Evolutionary conservation across 495 filamentous ascomycete species (phyloP), one percentile per base, ranked within the genome.

Genomic region (Aspergillus indologenus): DNA sequence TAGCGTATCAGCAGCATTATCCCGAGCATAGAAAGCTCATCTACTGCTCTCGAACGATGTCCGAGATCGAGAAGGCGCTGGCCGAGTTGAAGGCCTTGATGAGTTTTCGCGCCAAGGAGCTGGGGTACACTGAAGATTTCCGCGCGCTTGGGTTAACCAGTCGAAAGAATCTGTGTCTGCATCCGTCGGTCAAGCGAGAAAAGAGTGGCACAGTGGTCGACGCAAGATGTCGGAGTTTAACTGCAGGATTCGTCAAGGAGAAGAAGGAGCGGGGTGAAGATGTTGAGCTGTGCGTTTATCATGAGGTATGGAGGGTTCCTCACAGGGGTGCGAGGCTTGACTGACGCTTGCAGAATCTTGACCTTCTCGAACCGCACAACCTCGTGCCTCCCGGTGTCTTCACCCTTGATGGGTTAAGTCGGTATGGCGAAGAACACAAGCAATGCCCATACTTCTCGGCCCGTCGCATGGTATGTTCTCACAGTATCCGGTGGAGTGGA

Each of bases 401-500:
- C 83, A 97, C 94, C 0, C 81, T 99, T n/a, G 93, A 98, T 66
- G 90, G 85, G 3, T 78, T 97, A 8, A 68, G 92, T 42, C 83
- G 80, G 60, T 96, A 99, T 62, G 93, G 94, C 45, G 92, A 99
- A 72, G 79, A 96, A 72, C 87, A 96, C 53, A 98, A 95, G 65
- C 94, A 96, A 70, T 99, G 94, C 66, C 95, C 94, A 0, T 99
- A 99, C 68, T 99, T 99, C 64, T 96, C 91, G 21, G 89, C 90
- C 34, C 81, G 94, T 54, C 85, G 94, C 60, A 99, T 99, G 94
- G 89, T 92, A 75, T 61, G 79, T 20, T 64, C n/a, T 59, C n/a
- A 19, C 45, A 15, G 7, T 7, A 2, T 15, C 17, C 40, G 20
- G 15, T 7, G 23, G 49, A 17, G 45, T 53, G 17, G 45, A 19